Evolutionary conservation across 768 basidiomycete species (phyloP).

Genomic region (Hebeloma cylindrosporum): DNA sequence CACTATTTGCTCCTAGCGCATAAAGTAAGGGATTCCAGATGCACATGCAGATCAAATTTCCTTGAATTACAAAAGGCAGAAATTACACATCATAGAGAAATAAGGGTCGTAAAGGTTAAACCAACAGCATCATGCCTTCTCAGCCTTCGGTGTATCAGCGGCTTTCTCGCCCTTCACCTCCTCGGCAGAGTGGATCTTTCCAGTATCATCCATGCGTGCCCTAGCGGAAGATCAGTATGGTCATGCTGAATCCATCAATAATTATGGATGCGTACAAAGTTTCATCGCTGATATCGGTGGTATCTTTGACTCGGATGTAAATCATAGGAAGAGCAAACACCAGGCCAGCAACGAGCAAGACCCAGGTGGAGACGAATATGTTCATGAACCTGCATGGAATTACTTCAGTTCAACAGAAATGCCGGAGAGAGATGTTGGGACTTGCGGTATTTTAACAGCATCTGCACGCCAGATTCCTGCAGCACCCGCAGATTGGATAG

Average conservation of each 20-base stretch:
- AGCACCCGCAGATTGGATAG: constrained; percentile 74
- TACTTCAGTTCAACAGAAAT: not conserved
- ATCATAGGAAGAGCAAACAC: constrained; percentile 75
- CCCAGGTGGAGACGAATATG: constrained; percentile 74
- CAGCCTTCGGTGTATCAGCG: no score
- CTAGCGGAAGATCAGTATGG: constrained; percentile 22
- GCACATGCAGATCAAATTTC: no score
- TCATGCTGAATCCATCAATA: constrained; percentile 1
- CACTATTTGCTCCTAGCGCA: no score
- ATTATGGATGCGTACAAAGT: constrained; percentile 45
- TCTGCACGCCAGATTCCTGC: constrained; percentile 75
- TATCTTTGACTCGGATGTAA: constrained; percentile 64
- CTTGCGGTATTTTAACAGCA: constrained; percentile 60
- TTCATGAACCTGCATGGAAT: constrained; percentile 53
- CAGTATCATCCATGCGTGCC: constrained; percentile 44
- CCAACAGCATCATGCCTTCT: no score
- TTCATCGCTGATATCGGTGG: constrained; percentile 52
- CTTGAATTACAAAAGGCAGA: no score
- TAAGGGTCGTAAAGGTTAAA: no score
- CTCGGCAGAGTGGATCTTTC: constrained; percentile 24
- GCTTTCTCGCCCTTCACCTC: constrained; percentile 4
- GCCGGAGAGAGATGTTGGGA: constrained; percentile 13
- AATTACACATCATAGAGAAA: no score
- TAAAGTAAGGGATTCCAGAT: no score
- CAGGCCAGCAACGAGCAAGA: constrained; percentile 63